Evolutionary conservation across 2,329 filamentous ascomycete genomes (phyloP), one percentile per base, ranked within the genome.

Genomic region (Microdochium trichocladiopsis): DNA sequence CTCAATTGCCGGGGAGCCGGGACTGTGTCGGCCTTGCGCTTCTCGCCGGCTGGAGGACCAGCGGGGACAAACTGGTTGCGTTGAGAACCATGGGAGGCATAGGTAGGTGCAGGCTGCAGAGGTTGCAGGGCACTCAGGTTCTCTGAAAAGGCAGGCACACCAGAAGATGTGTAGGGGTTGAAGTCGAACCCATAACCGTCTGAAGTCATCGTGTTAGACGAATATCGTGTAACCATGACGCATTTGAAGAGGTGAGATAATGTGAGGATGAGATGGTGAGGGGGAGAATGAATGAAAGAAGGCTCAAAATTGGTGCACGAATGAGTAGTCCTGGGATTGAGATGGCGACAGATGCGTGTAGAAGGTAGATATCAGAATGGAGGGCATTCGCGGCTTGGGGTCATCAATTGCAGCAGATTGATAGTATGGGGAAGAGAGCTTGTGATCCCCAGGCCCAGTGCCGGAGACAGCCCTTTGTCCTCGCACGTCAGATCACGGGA

Each of bases 181-280:
- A 81, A 82, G 58, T 82, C 78, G 59, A 74, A 68, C 57, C 80
- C 80, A 67, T 70, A 82, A 58, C 82, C 79, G 69, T 76, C 78
- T 82, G 73, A 63, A 66, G 71, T 68, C 75, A 76, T 77, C 63
- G 70, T 71, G 66, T 75, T 68, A 75, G 70, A 69, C 57, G 52
- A 49, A 22, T 22, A 45, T 45, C 41, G n/a, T 45, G 41, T 22
- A 12, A 12, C 21, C 41, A 45, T 45, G 41, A 45, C 18, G 41
- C 33, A 37, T 37, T n/a, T 45, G 54, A 51, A 58, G 49, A 45
- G 49, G 58, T 57, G 58, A 58, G 57, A 52, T 53, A 60, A 59
- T 53, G 57, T 55, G 56, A 58, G 56, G 59, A 59, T 53, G 28
- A 31, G n/a, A 18, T 18, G 18, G 6, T 45, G 14, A 9, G 36